Evolutionary conservation across 2,329 filamentous ascomycete genomes (phyloP).

Genomic region (Orbilia quercus): DNA sequence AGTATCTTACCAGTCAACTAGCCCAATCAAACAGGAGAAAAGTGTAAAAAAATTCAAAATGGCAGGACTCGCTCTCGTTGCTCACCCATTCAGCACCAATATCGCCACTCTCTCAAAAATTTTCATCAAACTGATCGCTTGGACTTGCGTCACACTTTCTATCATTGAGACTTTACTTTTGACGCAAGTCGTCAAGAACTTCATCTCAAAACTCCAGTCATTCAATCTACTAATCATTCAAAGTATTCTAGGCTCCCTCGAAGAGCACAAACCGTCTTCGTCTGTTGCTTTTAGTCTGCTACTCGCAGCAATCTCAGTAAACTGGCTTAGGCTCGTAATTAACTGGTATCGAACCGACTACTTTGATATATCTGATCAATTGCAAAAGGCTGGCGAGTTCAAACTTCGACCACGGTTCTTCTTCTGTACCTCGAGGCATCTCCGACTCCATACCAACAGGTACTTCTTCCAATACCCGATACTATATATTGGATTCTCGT

Average conservation of each 20-base stretch:
- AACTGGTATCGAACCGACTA: conserved; percentile 28
- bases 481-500: conserved; percentile 74
- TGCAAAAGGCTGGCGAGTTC: conserved; percentile 40
- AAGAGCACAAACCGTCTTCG: background rate
- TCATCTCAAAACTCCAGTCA: background rate
- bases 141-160: background rate
- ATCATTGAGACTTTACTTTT: background rate
- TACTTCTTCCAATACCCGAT: conserved; percentile 79
- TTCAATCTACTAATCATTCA: background rate
- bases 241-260: background rate
- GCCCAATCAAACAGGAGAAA: no score
- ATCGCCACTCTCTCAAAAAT: background rate
- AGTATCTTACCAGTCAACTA: no score
- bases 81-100: background rate
- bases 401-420: conserved; percentile 68
- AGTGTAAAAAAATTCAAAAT: background rate
- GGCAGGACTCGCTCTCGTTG: background rate
- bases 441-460: conserved; percentile 73
- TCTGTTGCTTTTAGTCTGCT: background rate
- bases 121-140: background rate
- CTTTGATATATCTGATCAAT: conserved; percentile 58
- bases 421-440: conserved; percentile 74
- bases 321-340: conserved; percentile 4
- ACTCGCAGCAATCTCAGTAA: background rate
- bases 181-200: no score